Percentiles rank a stretch among this genome's conserved stretches.
These are phyloP conservation scores for Brasenia schreberi DNA, from an alignment of 164 flowering plant species.

Conservation along the genomic window DNA sequence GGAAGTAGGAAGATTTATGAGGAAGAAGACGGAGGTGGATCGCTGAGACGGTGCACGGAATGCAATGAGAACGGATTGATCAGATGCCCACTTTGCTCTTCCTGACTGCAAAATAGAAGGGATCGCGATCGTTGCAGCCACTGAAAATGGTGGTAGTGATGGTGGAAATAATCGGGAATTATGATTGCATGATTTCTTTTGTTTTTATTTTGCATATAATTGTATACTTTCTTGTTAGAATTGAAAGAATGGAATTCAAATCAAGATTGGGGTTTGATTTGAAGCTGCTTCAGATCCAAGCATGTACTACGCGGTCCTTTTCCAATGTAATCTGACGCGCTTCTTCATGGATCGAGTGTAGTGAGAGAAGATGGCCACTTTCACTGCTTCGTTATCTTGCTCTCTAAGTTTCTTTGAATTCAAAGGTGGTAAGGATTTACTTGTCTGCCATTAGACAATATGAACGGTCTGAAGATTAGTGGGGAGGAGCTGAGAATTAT, in stretches of 20 bases:
- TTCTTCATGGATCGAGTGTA: not conserved
- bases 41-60: slow-evolving; percentile 35
- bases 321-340: not conserved
- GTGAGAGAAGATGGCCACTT: not conserved
- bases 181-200: not conserved
- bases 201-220: not conserved
- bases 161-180: not conserved
- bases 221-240: not conserved
- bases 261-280: not conserved
- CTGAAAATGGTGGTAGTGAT: not conserved
- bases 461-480: too few relatives aligned
- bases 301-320: not conserved
- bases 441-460: too few relatives aligned
- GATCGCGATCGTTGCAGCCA: not conserved
- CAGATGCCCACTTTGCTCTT: slow-evolving; percentile 66
- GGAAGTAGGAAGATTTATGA: slow-evolving; percentile 79
- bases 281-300: not conserved
- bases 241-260: not conserved
- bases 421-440: too few relatives aligned
- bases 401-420: too few relatives aligned
- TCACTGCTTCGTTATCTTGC: too few relatives aligned
- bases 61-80: slow-evolving; percentile 94
- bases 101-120: slow-evolving; percentile 12
- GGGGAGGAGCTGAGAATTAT: too few relatives aligned
- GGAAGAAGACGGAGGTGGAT: slow-evolving; percentile 35